Conservation (phyloP, 2,329 filamentous ascomycete genomes). For the Allantophomopsis cytisporea region DNA sequence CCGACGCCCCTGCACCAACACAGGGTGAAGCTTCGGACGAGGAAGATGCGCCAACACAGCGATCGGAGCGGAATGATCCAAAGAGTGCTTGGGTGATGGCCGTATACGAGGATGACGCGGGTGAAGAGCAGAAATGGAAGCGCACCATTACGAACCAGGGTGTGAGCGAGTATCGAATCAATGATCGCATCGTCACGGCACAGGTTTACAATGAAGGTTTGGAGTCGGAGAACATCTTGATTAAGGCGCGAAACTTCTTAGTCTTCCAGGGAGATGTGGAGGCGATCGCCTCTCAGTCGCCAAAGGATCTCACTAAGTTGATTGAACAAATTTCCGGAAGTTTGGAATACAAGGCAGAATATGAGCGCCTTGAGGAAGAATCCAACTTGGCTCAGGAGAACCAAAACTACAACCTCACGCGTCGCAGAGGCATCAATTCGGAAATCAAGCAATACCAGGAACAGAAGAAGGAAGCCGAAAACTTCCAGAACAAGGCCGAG, state of each 20-base stretch:
- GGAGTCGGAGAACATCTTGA: conserved; percentile 89
- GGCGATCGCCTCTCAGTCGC: conserved; percentile 88
- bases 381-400: conserved; percentile 80
- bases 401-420: conserved; percentile 75
- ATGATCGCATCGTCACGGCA: conserved; percentile 77
- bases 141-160: conserved; percentile 81
- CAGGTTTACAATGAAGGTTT: conserved; percentile 89
- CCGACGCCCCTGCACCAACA: conserved; percentile 27
- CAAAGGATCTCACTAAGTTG: conserved; percentile 80
- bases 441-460: conserved; percentile 97
- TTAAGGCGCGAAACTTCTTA: conserved; percentile 94
- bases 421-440: conserved; percentile 86
- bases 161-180: conserved; percentile 92
- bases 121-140: conserved; percentile 92
- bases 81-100: conserved; percentile 98
- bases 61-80: conserved; percentile 65
- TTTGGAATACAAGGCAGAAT: conserved; percentile 85
- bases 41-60: conserved; percentile 45
- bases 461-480: conserved; percentile 91
- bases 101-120: conserved; percentile 94
- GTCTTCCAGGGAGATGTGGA: conserved; percentile 98
- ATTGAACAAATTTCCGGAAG: conserved; percentile 98
- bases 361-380: conserved; percentile 79
- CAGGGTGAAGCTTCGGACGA: conserved; percentile 42
- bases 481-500: conserved; percentile 79